Base-by-base conservation (phyloP, 306 rosid genomes). In the Quercus mongolica region DNA sequence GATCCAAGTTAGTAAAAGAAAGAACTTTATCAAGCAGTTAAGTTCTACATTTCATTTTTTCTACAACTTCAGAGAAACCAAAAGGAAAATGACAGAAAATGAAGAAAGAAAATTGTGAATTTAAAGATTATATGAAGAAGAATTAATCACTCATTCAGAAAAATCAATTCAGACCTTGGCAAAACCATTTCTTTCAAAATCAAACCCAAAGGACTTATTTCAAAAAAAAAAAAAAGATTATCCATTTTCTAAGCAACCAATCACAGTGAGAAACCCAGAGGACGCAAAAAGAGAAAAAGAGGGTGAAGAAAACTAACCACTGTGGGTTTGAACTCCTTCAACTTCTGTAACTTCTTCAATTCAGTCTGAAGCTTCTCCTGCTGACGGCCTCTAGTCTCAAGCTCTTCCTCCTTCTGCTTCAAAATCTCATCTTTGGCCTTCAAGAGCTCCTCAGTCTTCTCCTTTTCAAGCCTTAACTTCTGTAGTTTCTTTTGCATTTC, bases 311-410 rank as follows among this genome's bases (percentile, higher is more conserved):
- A 74, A 79, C 85, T 12, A 30, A 92, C 99, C 96, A 95, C 73
- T 57, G 80, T 89, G 70, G 99, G 99, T 81, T 92, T 95, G 83
- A 95, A 95, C 84, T 92, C 98, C 87, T 95, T 92, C 81, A 86
- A 54, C 67, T 95, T 95, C 79, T 90, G 97, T 88, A 92, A 64
- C 74, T 92, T 92, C 81, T 89, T 95, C 67, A 95, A 75, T 81
- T 94, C 95, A 14, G 73, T 65, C 75, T 92, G 98, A 67, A 94
- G 93, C 83, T 92, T 94, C 83, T 87, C 94, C 41, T 88, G 94
- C 79, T 87, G 84, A 4, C 77, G 56, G 7, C 86, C 94, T n/a
- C 89, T 87, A 7, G 49, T 83, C 44, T 82, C 84, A 2, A 94
- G 91, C 84, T 94, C 95, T 52, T 91, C 89, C n/a, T 91, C 98